Evolutionary conservation across 2,329 filamentous ascomycete genomes (phyloP).

Genomic region (Cercospora canescens): DNA sequence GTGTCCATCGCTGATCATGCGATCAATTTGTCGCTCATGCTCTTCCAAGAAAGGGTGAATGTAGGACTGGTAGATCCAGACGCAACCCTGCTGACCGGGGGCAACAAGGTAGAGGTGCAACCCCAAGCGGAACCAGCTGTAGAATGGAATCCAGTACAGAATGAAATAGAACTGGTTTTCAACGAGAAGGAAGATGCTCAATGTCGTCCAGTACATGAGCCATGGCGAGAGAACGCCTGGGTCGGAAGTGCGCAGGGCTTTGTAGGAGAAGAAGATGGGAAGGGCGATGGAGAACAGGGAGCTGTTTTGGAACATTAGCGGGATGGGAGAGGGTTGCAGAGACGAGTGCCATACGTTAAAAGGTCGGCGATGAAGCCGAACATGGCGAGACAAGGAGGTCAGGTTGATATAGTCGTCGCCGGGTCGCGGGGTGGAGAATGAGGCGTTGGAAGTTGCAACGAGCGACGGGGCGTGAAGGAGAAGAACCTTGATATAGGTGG

Average conservation of each 20-base stretch:
- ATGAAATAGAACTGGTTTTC: slow-evolving; percentile 90
- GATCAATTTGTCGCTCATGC: slow-evolving; percentile 87
- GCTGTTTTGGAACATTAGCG: slow-evolving; percentile 48
- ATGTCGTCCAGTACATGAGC: slow-evolving; percentile 98
- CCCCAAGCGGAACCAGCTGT: slow-evolving; percentile 82
- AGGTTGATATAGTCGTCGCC: neutral
- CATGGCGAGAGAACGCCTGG: slow-evolving; percentile 90
- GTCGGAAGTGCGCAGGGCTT: slow-evolving; percentile 90
- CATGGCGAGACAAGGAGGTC: slow-evolving; percentile 49
- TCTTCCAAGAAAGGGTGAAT: slow-evolving; percentile 84
- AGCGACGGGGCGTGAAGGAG: neutral
- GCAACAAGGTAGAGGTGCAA: slow-evolving; percentile 93
- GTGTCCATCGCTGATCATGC: slow-evolving; percentile 80
- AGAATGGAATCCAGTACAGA: slow-evolving; percentile 89
- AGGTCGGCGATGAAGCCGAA: slow-evolving; percentile 77
- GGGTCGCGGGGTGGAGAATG: slow-evolving; percentile 16
- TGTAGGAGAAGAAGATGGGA: slow-evolving; percentile 95
- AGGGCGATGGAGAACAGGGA: slow-evolving; percentile 88
- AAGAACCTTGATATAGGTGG: slow-evolving; percentile 1
- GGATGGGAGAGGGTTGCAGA: slow-evolving; percentile 19
- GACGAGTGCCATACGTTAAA: slow-evolving; percentile 65
- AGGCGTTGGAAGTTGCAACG: slow-evolving; percentile 1
- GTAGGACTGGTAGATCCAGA: slow-evolving; percentile 78
- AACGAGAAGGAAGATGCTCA: slow-evolving; percentile 75
- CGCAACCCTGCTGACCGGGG: slow-evolving; percentile 94